Evolutionary conservation across 306 rosid species (phyloP), one percentile per base, ranked within the genome.

Genomic region (Ormosia semicastrata): DNA sequence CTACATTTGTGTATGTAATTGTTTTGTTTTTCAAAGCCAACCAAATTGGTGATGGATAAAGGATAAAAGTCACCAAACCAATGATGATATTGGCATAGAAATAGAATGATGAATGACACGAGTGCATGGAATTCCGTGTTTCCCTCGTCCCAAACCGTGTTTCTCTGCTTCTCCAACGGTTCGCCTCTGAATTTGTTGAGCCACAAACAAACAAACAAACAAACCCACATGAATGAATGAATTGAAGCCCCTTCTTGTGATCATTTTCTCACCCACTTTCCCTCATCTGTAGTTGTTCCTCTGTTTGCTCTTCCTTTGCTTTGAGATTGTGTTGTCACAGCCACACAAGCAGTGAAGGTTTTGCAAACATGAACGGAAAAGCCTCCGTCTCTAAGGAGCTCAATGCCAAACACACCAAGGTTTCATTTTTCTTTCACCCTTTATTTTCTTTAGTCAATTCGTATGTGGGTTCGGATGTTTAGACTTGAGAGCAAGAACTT

Each of bases 301-400:
- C 29, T 6, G 50, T 30, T 77, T 82, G 73, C 63, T 66, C 24
- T 49, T 56, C 82, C 80, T 84, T 81, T 72, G 49, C 52, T 59
- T 81, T 24, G 39, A 5, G 12, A 6, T 36, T 79, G 43, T 58
- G 66, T 24, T 40, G 15, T 54, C 53, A 13, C 37, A 47, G 58
- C 47, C 56, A 47, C 75, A 41, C 57, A 54, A 70, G 37, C 86
- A 32, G 67, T 7, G 65, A 71, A 82, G 85, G 81, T 64, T 64
- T 82, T 63, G 66, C 80, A 85, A 89, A 68, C 80, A 94, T 94
- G 97, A 92, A 84, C 77, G 84, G 86, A 32, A 94, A 94, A 77
- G 92, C 97, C 82, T 84, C 97, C 5, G 85, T 94, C 76, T 87
- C 98, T 46, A 94, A 91, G 70, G 98, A 92, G 79, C 98, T 94